Conservation (phyloP, 2,329 filamentous ascomycete species). For the Fusarium mangiferae region DNA sequence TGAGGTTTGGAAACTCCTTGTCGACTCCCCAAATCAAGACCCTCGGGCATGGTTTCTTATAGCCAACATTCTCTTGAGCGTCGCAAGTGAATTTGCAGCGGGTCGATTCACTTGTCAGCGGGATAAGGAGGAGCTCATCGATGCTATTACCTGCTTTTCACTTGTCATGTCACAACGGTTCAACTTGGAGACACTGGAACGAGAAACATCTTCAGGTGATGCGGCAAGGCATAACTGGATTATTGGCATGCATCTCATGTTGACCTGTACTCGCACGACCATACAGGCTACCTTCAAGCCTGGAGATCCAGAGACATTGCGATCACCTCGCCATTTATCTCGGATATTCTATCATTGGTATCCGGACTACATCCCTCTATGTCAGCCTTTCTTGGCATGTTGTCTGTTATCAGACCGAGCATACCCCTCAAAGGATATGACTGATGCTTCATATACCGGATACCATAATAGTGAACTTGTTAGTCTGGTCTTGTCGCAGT, state of each 20-base stretch:
- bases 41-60: not conserved
- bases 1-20: not conserved
- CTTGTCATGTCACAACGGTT: not conserved
- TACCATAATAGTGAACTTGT: not conserved
- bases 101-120: not conserved
- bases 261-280: not conserved
- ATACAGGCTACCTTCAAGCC: not conserved
- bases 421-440: not conserved
- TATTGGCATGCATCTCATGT: not conserved
- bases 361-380: not conserved
- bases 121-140: not conserved
- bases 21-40: not conserved
- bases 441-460: not conserved
- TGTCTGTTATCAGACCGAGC: not conserved
- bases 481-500: not conserved
- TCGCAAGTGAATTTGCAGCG: not conserved
- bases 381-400: not conserved
- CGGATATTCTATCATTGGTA: not conserved
- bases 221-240: not conserved
- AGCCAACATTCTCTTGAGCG: not conserved
- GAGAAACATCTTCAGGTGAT: rapidly evolving
- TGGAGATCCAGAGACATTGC: not conserved
- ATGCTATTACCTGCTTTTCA: not conserved
- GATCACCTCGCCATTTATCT: not conserved
- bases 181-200: not conserved